Base-by-base conservation (phyloP, 305 asterid species). In the Rubia peregrina region DNA sequence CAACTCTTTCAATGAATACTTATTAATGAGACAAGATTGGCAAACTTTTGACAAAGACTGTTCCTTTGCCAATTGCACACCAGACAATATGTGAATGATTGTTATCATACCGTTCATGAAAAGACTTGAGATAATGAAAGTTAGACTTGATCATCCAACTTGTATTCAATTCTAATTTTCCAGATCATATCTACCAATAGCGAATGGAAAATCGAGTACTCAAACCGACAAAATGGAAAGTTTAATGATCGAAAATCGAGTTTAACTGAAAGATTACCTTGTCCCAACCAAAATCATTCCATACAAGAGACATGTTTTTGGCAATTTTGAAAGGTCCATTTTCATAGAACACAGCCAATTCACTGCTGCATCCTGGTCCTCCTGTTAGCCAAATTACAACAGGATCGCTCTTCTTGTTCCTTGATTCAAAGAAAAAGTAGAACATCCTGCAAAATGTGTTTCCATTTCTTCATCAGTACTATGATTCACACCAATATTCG, bases 241-340 rank as follows among this genome's bases (percentile, higher is more conserved):
- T 51, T 21, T 16, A 48, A 17, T 51, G 21, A 51, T 51, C 9
- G 57, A 51, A 51, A 17, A 51, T 51, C 22, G 49, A 41, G 44
- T 41, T 41, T 41, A 41, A 51, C 4, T 51, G 57, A 17, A 46
- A 40, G 41, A 21, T 30, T 78, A 92, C 98, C 96, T 87, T 85
- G 71, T 89, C 99, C 99, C 99, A 91, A 22, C 99, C 98, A 72
- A 74, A 89, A 65, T 91, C 88, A 76, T 94, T 94, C 97, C 95
- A 94, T 21, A 74, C 68, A 41, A 94, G 85, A 65, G 99, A 89
- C 68, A 87, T 38, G 74, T 88, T 87, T 48, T 77, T 69, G 21
- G 89, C 69, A 10, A 94, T 74, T 65, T 86, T 83, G 56, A 86
- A 91, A 40, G 99, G 99, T 30, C 98, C 99, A 67, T 94, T 94